Evolutionary conservation across 352 stramenopile genomes (phyloP).

Genomic region (Hyphochytrium catenoides): DNA sequence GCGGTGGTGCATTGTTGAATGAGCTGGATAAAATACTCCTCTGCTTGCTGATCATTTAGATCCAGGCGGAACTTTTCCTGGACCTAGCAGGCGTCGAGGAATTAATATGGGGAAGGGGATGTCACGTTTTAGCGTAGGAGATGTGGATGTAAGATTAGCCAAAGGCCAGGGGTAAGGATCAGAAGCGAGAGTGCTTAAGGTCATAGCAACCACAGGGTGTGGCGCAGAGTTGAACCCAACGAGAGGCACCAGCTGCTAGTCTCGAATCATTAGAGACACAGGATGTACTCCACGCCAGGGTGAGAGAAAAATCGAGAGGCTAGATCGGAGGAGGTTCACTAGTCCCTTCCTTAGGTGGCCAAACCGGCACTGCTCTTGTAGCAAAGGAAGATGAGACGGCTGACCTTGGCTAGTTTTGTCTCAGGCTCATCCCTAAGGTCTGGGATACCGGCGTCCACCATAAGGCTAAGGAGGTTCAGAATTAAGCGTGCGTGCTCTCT

Average conservation of each 20-base stretch:
- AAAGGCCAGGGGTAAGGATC: too few relatives aligned
- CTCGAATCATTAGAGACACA: neutral
- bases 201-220: too few relatives aligned
- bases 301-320: too few relatives aligned
- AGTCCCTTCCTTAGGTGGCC: neutral
- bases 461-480: constrained; percentile 93
- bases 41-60: constrained; percentile 88
- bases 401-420: constrained; percentile 51
- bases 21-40: constrained; percentile 85
- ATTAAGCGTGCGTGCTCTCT: constrained; percentile 93
- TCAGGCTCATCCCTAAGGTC: constrained; percentile 53
- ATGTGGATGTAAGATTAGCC: too few relatives aligned
- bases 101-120: too few relatives aligned
- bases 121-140: too few relatives aligned
- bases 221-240: too few relatives aligned
- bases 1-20: constrained; percentile 85
- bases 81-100: too few relatives aligned
- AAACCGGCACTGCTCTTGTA: constrained; percentile 6
- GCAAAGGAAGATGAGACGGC: too few relatives aligned
- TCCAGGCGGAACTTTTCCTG: constrained; percentile 92
- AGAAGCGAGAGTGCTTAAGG: too few relatives aligned
- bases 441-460: constrained; percentile 96
- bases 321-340: neutral
- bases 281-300: too few relatives aligned
- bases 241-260: neutral